Base-by-base conservation (phyloP, 2,329 filamentous ascomycete species). In the Exophiala sideris region DNA sequence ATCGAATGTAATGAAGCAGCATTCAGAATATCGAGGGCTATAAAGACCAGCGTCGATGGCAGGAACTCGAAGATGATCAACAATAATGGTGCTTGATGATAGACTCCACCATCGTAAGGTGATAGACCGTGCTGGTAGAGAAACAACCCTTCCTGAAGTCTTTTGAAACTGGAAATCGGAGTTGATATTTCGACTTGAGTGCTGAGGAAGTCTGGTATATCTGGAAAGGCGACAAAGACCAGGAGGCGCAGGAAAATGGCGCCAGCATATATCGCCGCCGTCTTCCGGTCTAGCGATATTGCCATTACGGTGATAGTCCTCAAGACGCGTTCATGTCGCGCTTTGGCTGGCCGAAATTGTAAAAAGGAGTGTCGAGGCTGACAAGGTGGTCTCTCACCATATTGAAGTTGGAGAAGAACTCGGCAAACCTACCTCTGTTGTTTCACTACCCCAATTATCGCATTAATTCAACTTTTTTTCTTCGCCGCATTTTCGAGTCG, bases 151-250 rank as follows among this genome's bases (percentile, higher is more conserved):
- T 99, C 94, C 79, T 97, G 92, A 51, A 97, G 90, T 83, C 94
- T 84, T 78, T 97, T 97, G 82, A 96, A 99, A 81, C 92, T 96
- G 65, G 90, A 96, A 44, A 97, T 88, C 36, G 94, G 92, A 18
- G 94, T 99, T 41, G 94, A 96, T 66, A 99, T 87, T 78, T 99
- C 94, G 65, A 96, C 94, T 68, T 94, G 87, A 61, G 87, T 88
- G 16, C 90, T 94, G 59, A 99, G 79, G 59, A 96, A 79, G 69
- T 91, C 85, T 48, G 92, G 89, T 38, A 99, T 79, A 35, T 82
- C 83, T 59, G 94, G 91, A 68, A 96, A 96, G 54, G 85, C 78
- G 55, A 85, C 78, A 69, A 91, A 91, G 49, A 97, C 81, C 52
- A 89, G 74, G 56, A 97, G 79, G 63, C 94, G 86, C 63, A 97